Evolutionary conservation across 148 eudicot species (phyloP).

Genomic region (Heliamphora exappendiculata): DNA sequence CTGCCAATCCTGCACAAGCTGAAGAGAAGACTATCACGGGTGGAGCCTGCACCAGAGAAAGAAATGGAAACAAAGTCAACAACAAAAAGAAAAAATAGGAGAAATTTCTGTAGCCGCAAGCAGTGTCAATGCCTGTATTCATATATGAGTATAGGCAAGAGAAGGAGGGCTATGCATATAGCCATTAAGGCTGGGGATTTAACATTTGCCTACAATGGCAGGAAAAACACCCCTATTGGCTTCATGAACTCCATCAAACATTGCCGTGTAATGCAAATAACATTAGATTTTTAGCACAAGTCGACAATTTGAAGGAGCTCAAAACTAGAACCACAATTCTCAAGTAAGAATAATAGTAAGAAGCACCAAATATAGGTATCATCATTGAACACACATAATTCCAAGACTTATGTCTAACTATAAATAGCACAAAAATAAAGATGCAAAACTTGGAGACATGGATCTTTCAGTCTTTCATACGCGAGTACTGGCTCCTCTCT

Average conservation of each 20-base stretch:
- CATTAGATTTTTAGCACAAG: not conserved
- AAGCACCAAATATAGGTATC: not conserved
- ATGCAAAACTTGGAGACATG: not conserved
- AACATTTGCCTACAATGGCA: not conserved
- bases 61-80: not conserved
- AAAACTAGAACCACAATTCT: not conserved
- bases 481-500: too few relatives aligned
- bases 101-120: not conserved
- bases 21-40: constrained; percentile 92
- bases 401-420: not conserved
- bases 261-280: not conserved
- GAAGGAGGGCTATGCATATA: not conserved
- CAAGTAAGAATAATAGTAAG: not conserved
- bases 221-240: not conserved
- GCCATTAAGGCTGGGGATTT: not conserved
- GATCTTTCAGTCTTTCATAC: not conserved
- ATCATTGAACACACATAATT: not conserved
- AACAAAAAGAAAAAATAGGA: not conserved
- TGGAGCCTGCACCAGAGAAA: constrained; percentile 54
- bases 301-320: not conserved
- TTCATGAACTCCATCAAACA: not conserved
- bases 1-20: constrained; percentile 91
- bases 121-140: not conserved
- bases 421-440: not conserved
- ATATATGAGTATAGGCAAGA: not conserved